Conservation (phyloP, 2,329 filamentous ascomycete genomes). For the Alternaria triticimaculans region DNA sequence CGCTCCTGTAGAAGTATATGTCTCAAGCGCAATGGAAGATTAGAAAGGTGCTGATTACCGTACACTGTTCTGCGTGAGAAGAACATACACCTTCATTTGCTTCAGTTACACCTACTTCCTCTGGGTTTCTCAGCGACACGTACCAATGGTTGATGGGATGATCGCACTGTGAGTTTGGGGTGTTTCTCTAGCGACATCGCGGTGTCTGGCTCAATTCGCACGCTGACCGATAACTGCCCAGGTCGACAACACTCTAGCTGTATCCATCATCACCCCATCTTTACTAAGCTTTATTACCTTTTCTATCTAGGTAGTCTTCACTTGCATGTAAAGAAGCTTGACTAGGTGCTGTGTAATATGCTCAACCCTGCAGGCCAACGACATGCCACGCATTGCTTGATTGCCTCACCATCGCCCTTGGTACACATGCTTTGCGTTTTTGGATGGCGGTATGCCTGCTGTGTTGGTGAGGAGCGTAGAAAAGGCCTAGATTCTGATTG, state of each 20-base stretch:
- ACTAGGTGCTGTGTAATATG: background rate
- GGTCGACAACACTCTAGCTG: background rate
- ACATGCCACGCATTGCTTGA: background rate
- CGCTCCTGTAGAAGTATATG: background rate
- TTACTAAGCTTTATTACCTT: background rate
- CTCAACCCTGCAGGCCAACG: background rate
- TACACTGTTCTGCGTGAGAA: background rate
- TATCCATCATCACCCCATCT: background rate
- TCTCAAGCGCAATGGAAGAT: background rate
- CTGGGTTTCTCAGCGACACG: background rate
- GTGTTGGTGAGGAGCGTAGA: background rate
- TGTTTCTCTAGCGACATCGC: background rate
- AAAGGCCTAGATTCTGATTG: background rate
- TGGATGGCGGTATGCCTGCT: background rate
- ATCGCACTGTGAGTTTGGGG: background rate
- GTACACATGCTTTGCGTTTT: background rate
- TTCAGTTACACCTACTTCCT: background rate
- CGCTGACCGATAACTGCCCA: background rate
- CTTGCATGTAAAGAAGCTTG: background rate
- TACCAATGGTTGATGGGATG: background rate
- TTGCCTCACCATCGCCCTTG: background rate
- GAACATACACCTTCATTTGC: background rate
- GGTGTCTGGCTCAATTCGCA: background rate
- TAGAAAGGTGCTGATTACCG: background rate
- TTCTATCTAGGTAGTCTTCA: background rate